Conservation (phyloP, 1,139 yeast genomes). For the Taphrina sp. region DNA sequence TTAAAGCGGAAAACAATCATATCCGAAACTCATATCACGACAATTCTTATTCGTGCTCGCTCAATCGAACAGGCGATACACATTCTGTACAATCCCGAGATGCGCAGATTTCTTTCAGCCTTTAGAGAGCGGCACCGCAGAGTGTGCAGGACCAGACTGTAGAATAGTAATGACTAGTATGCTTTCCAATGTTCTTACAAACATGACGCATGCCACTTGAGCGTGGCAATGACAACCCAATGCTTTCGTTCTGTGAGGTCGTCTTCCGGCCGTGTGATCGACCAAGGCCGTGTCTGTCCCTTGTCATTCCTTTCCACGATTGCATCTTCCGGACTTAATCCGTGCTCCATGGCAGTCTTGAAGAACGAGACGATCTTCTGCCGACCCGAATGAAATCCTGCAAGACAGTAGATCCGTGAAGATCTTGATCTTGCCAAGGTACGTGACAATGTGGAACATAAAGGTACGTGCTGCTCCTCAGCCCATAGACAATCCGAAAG, state of each 20-base stretch:
- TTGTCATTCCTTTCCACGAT: not conserved
- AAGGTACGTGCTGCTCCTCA: conserved; percentile 22
- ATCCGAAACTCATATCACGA: conserved; percentile 6
- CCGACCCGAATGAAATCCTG: conserved; percentile 26
- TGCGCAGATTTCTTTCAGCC: no score
- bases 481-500: conserved; percentile 28
- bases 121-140: no score
- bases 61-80: no score
- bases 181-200: no score
- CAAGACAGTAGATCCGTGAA: conserved; percentile 13
- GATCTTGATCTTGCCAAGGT: not conserved
- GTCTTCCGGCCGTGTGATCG: not conserved
- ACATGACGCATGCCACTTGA: not conserved
- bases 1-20: conserved; percentile 19
- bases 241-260: conserved; percentile 4
- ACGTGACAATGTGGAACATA: not conserved
- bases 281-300: not conserved
- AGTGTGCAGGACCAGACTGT: no score
- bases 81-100: no score
- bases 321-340: not conserved
- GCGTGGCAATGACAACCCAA: conserved; percentile 14
- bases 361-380: conserved; percentile 14
- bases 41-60: not conserved
- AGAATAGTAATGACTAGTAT: no score
- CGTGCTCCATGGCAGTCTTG: not conserved